Conservation (phyloP, 2,329 filamentous ascomycete species). For the Cladophialophora psammophila region DNA sequence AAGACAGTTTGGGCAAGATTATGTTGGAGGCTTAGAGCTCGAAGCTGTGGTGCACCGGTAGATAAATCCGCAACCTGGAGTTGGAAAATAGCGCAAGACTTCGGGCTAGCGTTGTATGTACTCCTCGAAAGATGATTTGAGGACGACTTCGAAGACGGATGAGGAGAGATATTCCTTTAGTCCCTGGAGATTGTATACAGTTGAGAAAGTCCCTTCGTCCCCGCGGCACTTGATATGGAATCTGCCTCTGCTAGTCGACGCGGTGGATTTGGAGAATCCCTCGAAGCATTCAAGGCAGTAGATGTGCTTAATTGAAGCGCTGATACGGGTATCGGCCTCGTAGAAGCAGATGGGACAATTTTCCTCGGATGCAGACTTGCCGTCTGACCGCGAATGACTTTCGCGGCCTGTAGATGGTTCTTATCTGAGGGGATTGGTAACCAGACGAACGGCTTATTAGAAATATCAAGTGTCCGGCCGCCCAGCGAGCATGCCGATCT, state of each 20-base stretch:
- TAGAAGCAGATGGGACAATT: conserved; percentile 40
- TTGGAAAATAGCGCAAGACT: conserved; percentile 52
- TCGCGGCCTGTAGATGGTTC: too few species aligned
- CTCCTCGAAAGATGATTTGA: conserved; percentile 48
- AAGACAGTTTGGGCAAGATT: conserved; percentile 50
- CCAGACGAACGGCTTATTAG: too few species aligned
- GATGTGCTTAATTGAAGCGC: conserved; percentile 63
- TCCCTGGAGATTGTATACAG: conserved; percentile 37
- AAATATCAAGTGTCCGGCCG: too few species aligned
- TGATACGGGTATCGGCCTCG: conserved; percentile 36
- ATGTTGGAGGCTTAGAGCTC: conserved; percentile 30
- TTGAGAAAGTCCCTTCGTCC: conserved; percentile 34
- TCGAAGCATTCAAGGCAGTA: conserved; percentile 68
- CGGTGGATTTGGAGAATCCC: conserved; percentile 43
- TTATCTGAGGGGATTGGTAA: too few species aligned
- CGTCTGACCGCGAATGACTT: too few species aligned
- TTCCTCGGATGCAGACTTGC: conserved; percentile 6
- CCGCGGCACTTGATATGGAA: conserved; percentile 39
- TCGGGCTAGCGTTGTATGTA: conserved; percentile 47
- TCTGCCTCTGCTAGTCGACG: conserved; percentile 31
- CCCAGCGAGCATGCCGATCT: conserved; percentile 44
- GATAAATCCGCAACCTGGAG: conserved; percentile 53
- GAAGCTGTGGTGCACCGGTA: conserved; percentile 47
- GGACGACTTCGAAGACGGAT: conserved; percentile 48
- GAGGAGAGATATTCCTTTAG: conserved; percentile 44